Evolutionary conservation across 306 rosid species (phyloP), one percentile per base, ranked within the genome.

Genomic region (Castanopsis chinensis): DNA sequence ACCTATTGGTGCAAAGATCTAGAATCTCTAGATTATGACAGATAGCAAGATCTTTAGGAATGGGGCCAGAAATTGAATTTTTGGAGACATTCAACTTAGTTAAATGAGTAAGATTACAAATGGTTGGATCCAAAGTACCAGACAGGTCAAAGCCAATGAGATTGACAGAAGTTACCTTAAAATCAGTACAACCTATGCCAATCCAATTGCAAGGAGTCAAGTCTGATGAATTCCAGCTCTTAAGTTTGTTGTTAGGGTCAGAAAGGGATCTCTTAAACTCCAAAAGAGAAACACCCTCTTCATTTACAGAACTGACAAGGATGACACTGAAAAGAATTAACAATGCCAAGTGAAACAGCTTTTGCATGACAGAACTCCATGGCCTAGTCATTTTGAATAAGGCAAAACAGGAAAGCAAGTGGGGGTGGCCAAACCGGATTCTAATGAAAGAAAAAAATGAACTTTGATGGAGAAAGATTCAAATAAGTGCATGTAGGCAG

Each of bases 1-100:
- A 84, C 88, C 94, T 87, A 85, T 92, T 92, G 45, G 97, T 92
- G 81, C 94, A 90, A 60, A 92, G 87, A 89, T 92, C 97, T 74
- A 92, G 76, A 63, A 85, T 73, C 87, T 87, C 88, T 25, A 92
- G 84, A 70, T 86, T 84, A 82, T 41, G 80, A 67, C 97, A 92
- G 23, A 77, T 37, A 74, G 69, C 86, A 78, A 91, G 79, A 76
- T 63, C 87, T 8, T 72, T 76, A 73, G 89, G 88, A 85, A 92
- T 80, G 6, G 88, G 83, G 52, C 92, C 97, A 61, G 86, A 90
- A 69, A 92, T 33, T 82, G 88, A 85, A 72, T 92, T 92, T 60
- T 76, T 88, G 49, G 97, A 90, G 52, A 88, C 58, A 72, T 92
- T 92, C 74, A 92, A 81, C 81, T 90, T 87, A 72, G 73, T 59